These are phyloP conservation scores for Podaxis carcinomalis DNA, from an alignment of 768 basidiomycete genomes.

Conservation along the genomic window DNA sequence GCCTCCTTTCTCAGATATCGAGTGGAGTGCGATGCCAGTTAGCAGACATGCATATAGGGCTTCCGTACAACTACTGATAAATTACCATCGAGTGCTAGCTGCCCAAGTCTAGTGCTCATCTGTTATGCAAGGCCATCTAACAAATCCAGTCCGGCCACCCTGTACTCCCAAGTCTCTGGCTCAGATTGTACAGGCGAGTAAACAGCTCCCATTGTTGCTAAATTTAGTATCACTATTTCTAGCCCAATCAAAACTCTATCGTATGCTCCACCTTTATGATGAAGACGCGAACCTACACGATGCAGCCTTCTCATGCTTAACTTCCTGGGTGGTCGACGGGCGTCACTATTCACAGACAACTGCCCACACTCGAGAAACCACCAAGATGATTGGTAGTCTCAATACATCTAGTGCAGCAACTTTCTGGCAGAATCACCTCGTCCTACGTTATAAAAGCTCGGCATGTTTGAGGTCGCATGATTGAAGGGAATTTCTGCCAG, in stretches of 20 bases:
- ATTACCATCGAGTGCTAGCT: not conserved
- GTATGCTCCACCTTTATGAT: not conserved
- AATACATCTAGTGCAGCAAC: not conserved
- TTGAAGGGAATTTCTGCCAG: not conserved
- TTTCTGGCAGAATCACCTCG: not conserved
- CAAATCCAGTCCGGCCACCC: not conserved
- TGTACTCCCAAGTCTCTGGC: not conserved
- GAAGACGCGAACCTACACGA: not conserved
- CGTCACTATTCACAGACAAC: not conserved
- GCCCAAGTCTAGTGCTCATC: not conserved
- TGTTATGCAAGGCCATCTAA: not conserved
- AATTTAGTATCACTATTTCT: not conserved
- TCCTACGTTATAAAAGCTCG: not conserved
- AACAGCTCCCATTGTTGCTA: not conserved
- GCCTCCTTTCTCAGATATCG: not conserved
- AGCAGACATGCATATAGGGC: not conserved
- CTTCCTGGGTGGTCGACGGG: not conserved
- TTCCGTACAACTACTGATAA: not conserved
- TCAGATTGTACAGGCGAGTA: not conserved
- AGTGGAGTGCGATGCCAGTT: not conserved
- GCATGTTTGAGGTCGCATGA: too few relatives aligned
- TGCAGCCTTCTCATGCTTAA: constrained; percentile 2
- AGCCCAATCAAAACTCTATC: not conserved
- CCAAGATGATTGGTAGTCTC: constrained; percentile 2
- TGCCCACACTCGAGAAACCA: constrained; percentile 7